Conservation (phyloP, 2,329 filamentous ascomycete genomes). For the Celoporthe dispersa region DNA sequence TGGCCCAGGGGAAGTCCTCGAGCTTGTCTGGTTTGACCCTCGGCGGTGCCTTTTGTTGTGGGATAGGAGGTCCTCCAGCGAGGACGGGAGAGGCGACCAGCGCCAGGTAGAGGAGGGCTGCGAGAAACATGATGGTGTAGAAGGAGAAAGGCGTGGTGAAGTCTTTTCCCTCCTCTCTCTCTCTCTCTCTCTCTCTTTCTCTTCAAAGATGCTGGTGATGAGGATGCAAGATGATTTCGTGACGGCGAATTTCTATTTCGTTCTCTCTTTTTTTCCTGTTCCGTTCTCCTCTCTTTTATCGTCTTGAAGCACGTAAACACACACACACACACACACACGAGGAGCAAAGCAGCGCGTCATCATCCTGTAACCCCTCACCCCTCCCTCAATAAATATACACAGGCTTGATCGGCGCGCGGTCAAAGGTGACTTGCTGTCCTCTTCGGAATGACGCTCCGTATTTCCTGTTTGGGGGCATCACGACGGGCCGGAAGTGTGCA, state of each 20-base stretch:
- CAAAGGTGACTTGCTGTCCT: slow-evolving; percentile 38
- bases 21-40: slow-evolving; percentile 42
- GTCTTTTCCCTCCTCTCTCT: background rate
- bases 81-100: slow-evolving; percentile 34
- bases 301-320: background rate
- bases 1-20: slow-evolving; percentile 46
- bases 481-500: slow-evolving; percentile 1
- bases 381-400: background rate
- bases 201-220: background rate
- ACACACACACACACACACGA: background rate
- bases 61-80: slow-evolving; percentile 32
- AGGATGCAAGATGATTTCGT: background rate
- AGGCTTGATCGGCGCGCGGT: slow-evolving; percentile 5
- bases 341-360: background rate
- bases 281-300: background rate
- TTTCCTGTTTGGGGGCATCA: slow-evolving; percentile 33
- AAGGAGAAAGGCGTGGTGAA: slow-evolving; percentile 24
- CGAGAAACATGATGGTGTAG: slow-evolving; percentile 15
- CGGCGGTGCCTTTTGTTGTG: slow-evolving; percentile 28
- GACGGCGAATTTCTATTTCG: background rate
- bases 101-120: slow-evolving; percentile 29
- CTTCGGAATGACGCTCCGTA: slow-evolving; percentile 38
- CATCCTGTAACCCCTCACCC: background rate
- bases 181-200: background rate
- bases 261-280: too few species aligned